Base-by-base conservation (phyloP, 805 yeast genomes). In the Dipodascopsis tothii region DNA sequence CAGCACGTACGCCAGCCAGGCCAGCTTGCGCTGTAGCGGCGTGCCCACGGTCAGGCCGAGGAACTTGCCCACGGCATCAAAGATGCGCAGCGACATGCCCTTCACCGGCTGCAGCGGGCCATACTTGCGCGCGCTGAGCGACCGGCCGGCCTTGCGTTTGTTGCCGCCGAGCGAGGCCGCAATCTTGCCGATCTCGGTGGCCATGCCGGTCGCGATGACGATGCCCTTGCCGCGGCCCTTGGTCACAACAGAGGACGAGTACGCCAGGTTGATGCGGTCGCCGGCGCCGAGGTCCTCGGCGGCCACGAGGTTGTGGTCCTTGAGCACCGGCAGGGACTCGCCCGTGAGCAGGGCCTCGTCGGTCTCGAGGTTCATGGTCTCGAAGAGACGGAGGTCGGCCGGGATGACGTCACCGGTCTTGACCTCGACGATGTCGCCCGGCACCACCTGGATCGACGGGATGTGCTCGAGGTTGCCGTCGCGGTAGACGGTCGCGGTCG, bases 21-120 rank as follows among this genome's bases (percentile, higher is more conserved):
- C 77, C 43, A 86, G 70, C 55, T 77, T 77, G 50, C 83, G 72
- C 51, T 81, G 88, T 51, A 85, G 70, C 2, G 95, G 95, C 2
- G 95, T 86, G 28, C 95, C 95, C 14, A 71, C 77, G 30, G 74
- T 75, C 23, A 80, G 74, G 41, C 95, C 95, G 52, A 86, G 70
- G 52, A 86, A 74, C 33, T 79, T 74, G 30, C 86, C 86, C 40
- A 75, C 56, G 33, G 75, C 67, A 54, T 80, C 78, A 45, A 70
- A 72, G 32, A 70, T 46, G 3, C 86, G 70, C 5, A 70, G 68
- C 28, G 61, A 57, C 37, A 65, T 58, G 3, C 84, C 81, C 23
- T 56, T 57, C n/a, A 44, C 23, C 3, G 40, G 47, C 16, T 48
- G 52, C 40, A 42, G 17, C 14, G 51, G 39, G n/a, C 52, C 52